Conservation (phyloP, 83 land plant genomes). For the Isoetes engelmannii region DNA sequence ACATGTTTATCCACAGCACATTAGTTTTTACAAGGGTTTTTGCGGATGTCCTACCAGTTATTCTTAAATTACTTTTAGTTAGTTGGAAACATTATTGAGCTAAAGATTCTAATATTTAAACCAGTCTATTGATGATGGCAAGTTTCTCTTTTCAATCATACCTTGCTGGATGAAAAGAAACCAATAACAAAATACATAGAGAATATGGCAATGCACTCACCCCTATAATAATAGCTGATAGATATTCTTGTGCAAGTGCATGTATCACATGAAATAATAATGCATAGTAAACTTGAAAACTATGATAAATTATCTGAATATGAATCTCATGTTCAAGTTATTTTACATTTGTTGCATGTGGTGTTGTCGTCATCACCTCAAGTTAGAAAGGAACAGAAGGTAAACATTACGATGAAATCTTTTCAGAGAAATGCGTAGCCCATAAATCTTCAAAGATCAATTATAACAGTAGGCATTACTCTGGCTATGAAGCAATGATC, state of each 20-base stretch:
- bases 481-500: too few species aligned
- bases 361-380: slow-evolving; percentile 2
- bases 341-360: neutral
- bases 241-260: neutral
- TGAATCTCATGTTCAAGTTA: neutral
- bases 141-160: neutral
- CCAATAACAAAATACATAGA: neutral
- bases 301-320: neutral
- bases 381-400: neutral
- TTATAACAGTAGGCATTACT: too few species aligned
- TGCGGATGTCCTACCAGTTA: too few species aligned
- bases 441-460: too few species aligned
- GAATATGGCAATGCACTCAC: neutral
- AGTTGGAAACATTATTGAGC: neutral
- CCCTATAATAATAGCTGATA: slow-evolving; percentile 2
- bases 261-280: neutral
- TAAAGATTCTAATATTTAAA: neutral
- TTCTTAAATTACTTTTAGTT: too few species aligned
- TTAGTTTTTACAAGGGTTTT: too few species aligned
- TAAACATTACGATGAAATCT: neutral
- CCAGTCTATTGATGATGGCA: neutral
- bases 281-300: neutral
- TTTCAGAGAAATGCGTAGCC: too few species aligned
- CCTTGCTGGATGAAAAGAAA: too few species aligned
- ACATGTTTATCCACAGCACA: too few species aligned